Evolutionary conservation across 495 filamentous ascomycete genomes (phyloP).

Genomic region (Daldinia decipiens): DNA sequence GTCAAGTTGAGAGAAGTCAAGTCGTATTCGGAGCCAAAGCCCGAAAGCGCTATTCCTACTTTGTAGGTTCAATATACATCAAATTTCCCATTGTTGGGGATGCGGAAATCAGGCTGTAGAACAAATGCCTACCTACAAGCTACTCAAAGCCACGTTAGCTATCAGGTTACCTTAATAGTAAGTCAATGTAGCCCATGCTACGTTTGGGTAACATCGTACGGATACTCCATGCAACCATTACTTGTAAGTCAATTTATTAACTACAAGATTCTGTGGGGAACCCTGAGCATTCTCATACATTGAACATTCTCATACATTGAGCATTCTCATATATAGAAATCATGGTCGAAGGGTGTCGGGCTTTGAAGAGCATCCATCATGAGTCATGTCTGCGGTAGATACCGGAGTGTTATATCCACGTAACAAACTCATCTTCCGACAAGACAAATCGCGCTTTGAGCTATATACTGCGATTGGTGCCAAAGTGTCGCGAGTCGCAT

Average conservation of each 20-base stretch:
- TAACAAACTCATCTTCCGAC: constrained; percentile 20
- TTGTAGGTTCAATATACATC: constrained; percentile 1
- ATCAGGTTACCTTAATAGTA: constrained; percentile 4
- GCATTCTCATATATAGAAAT: constrained; percentile 13
- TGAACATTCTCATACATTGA: constrained; percentile 15
- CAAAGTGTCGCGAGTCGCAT: constrained; percentile 4
- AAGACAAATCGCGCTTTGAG: constrained; percentile 13
- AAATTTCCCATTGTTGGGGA: constrained; percentile 15
- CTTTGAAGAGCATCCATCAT: background rate
- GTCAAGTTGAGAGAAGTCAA: constrained; percentile 8
- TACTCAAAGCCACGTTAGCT: constrained; percentile 18
- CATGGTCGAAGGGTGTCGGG: constrained; percentile 10
- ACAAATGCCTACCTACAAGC: constrained; percentile 1
- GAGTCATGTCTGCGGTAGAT: constrained; percentile 31
- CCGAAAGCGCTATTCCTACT: constrained; percentile 6
- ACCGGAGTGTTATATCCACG: constrained; percentile 16
- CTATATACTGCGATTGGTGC: constrained; percentile 1
- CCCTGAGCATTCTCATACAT: constrained; percentile 23
- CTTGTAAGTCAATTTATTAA: constrained; percentile 22
- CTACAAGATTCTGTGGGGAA: constrained; percentile 34
- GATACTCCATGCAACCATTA: constrained; percentile 17
- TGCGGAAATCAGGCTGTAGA: constrained; percentile 30
- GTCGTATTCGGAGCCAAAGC: constrained; percentile 22
- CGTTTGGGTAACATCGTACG: background rate
- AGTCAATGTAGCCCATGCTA: background rate